Conservation (phyloP, 1,139 yeast species). For the Suhomyces wounanorum region DNA sequence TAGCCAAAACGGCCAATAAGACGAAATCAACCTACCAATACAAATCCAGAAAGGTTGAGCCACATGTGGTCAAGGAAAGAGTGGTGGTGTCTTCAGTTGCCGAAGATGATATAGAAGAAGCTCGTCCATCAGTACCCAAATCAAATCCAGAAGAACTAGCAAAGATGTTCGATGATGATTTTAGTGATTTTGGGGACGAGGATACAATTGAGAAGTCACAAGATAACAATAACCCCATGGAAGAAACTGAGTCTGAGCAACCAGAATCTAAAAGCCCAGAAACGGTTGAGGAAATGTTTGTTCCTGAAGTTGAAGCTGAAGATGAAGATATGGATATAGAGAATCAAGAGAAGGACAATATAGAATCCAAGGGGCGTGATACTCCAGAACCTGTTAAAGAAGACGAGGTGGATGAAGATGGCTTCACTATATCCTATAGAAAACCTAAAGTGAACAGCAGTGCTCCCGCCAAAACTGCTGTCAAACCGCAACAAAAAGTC, state of each 20-base stretch:
- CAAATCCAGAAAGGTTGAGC: slow-evolving; percentile 41
- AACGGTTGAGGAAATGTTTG: slow-evolving; percentile 14
- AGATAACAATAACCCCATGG: background rate
- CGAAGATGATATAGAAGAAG: slow-evolving; percentile 14
- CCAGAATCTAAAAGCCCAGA: slow-evolving; percentile 5
- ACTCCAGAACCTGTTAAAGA: slow-evolving; percentile 6
- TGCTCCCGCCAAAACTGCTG: slow-evolving; percentile 7
- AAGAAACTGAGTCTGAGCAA: slow-evolving; percentile 1
- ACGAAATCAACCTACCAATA: slow-evolving; percentile 28
- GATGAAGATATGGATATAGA: slow-evolving; percentile 3
- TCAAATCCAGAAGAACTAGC: slow-evolving; percentile 18
- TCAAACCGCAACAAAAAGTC: slow-evolving; percentile 16
- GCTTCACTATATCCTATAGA: slow-evolving; percentile 38
- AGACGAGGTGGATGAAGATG: slow-evolving; percentile 41
- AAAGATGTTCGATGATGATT: slow-evolving; percentile 25
- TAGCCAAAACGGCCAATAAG: slow-evolving; percentile 8
- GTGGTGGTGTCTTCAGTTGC: slow-evolving; percentile 33
- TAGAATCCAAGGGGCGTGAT: background rate
- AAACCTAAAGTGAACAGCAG: slow-evolving; percentile 17
- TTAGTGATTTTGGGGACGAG: slow-evolving; percentile 21
- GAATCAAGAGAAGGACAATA: background rate
- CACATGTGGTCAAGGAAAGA: slow-evolving; percentile 36
- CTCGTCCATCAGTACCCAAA: slow-evolving; percentile 6
- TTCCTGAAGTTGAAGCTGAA: slow-evolving; percentile 15
- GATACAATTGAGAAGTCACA: slow-evolving; percentile 6